These are phyloP conservation scores for Claviceps paspali DNA, from an alignment of 2,329 filamentous ascomycete species.

Conservation along the genomic window DNA sequence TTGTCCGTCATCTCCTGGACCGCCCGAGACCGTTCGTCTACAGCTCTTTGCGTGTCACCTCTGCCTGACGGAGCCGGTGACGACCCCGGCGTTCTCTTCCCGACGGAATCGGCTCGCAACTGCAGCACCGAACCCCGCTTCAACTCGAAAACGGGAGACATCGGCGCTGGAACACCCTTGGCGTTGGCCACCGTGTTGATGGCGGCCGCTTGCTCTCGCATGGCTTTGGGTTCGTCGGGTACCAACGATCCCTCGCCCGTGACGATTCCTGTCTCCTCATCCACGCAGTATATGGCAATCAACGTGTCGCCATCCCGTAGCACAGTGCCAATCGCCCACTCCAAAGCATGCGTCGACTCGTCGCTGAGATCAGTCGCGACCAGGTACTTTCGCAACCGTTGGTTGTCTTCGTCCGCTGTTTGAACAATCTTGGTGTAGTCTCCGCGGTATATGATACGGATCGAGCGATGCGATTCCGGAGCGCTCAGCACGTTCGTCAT, in stretches of 20 bases:
- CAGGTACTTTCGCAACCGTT: constrained; percentile 74
- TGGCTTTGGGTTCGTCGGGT: constrained; percentile 58
- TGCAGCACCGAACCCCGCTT: constrained; percentile 15
- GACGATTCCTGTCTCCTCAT: constrained; percentile 61
- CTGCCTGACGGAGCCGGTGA: constrained; percentile 33
- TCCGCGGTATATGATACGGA: constrained; percentile 81
- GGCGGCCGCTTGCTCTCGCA: constrained; percentile 59
- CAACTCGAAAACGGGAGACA: constrained; percentile 20
- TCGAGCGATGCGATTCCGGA: constrained; percentile 61
- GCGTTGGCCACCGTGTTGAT: constrained; percentile 46
- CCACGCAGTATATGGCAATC: constrained; percentile 82
- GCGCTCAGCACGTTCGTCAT: constrained; percentile 68
- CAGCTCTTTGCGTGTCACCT: constrained; percentile 42
- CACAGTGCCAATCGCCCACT: constrained; percentile 95
- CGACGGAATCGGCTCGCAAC: constrained; percentile 15
- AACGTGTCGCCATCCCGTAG: constrained; percentile 88
- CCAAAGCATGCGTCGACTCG: constrained; percentile 84
- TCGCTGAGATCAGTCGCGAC: constrained; percentile 93
- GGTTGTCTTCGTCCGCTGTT: constrained; percentile 63
- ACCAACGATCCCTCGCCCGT: constrained; percentile 35
- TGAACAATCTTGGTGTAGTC: constrained; percentile 64
- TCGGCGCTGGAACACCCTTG: constrained; percentile 17
- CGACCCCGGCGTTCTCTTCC: constrained; percentile 19
- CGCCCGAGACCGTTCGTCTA: constrained; percentile 67
- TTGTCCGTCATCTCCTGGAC: constrained; percentile 73